Conservation (phyloP, 2,329 filamentous ascomycete genomes). For the Colletotrichum sp. region DNA sequence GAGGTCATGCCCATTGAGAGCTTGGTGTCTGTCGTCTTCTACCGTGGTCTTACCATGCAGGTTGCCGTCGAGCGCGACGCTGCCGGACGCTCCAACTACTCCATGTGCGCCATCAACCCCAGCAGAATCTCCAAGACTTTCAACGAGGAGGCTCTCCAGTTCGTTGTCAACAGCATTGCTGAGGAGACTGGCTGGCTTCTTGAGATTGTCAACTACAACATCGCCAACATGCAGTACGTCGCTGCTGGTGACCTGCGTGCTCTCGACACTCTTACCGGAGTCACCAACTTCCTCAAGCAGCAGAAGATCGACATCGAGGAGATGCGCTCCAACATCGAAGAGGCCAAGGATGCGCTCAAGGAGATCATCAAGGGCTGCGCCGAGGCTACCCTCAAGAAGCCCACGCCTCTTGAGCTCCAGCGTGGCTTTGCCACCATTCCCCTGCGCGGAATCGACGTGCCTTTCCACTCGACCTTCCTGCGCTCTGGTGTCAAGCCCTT, state of each 20-base stretch:
- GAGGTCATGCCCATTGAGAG: slow-evolving; percentile 99
- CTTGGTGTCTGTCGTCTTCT: slow-evolving; percentile 97
- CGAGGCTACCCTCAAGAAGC: slow-evolving; percentile 87
- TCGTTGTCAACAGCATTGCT: slow-evolving; percentile 93
- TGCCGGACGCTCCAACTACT: slow-evolving; percentile 93
- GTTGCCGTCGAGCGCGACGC: slow-evolving; percentile 97
- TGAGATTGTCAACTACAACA: slow-evolving; percentile 98
- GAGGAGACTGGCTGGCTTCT: slow-evolving; percentile 94
- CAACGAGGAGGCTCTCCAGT: slow-evolving; percentile 96
- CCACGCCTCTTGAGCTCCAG: slow-evolving; percentile 85
- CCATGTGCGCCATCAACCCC: slow-evolving; percentile 98
- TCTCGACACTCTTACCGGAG: slow-evolving; percentile 75
- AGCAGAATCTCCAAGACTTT: slow-evolving; percentile 98
- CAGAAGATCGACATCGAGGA: slow-evolving; percentile 98
- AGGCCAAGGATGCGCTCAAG: slow-evolving; percentile 87
- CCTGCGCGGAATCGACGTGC: slow-evolving; percentile 95
- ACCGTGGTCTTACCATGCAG: slow-evolving; percentile 98
- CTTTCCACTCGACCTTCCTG: slow-evolving; percentile 98
- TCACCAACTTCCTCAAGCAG: slow-evolving; percentile 94
- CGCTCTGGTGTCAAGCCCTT: slow-evolving; percentile 98
- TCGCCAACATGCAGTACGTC: slow-evolving; percentile 78
- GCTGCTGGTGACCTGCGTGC: slow-evolving; percentile 74
- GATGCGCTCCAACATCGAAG: slow-evolving; percentile 87
- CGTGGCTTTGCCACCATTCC: slow-evolving; percentile 97
- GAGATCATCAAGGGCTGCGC: slow-evolving; percentile 92